phyloP scores from a whole-genome alignment of 176 grass and related monocot genomes.

The Microstegium vimineum region DNA sequence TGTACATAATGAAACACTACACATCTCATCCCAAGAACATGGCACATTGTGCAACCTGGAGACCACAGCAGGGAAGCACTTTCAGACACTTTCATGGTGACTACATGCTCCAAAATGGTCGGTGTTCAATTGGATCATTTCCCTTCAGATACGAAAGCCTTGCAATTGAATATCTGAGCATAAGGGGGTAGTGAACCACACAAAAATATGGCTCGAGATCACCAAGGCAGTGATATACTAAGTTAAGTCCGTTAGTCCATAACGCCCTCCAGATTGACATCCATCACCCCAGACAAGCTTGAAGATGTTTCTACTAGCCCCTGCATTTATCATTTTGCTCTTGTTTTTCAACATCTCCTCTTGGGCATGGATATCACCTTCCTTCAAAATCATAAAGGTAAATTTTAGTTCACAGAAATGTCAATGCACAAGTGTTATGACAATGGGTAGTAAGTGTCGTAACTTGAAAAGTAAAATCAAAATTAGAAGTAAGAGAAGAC shows the following conservation, averaged over 20 bases:
- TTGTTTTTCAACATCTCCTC: constrained; percentile 84
- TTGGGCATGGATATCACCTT: constrained; percentile 49
- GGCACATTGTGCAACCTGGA: not conserved
- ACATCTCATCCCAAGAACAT: no score
- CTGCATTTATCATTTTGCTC: constrained; percentile 39
- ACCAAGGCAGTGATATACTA: not conserved
- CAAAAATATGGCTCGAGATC: not conserved
- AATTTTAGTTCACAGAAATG: not conserved
- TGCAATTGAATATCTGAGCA: not conserved
- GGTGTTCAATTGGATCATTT: not conserved
- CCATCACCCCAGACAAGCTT: constrained; percentile 59
- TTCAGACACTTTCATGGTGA: not conserved
- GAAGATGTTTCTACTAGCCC: constrained; percentile 78
- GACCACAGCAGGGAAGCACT: not conserved
- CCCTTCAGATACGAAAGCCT: not conserved
- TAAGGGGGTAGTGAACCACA: not conserved
- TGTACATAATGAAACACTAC: not conserved
- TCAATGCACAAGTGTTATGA: not conserved
- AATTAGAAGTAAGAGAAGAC: constrained; percentile 10
- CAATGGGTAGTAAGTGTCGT: not conserved
- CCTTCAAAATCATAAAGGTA: constrained; percentile 41
- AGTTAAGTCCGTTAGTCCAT: not conserved
- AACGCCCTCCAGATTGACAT: not conserved
- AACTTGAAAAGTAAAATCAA: constrained; percentile 4
- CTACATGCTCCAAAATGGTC: not conserved